Percentiles rank a stretch among this genome's conserved stretches.
These are phyloP conservation scores for Salix viminalis DNA, from an alignment of 345 rosid species.

Conservation along the genomic window DNA sequence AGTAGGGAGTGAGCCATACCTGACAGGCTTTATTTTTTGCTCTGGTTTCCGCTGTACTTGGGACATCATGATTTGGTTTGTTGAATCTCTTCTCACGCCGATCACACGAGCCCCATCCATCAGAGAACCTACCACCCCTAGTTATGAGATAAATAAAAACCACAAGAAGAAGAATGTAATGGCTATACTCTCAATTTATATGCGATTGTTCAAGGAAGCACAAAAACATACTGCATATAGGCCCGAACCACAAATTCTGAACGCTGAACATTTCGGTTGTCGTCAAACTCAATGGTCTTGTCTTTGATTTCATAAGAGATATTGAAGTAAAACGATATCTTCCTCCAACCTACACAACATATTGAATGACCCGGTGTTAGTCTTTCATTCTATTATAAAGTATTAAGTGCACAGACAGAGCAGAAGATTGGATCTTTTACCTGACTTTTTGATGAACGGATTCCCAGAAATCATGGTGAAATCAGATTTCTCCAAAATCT, in stretches of 20 bases:
- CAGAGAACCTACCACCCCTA: constrained; percentile 80
- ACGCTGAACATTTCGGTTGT: constrained; percentile 81
- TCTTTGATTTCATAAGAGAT: constrained; percentile 83
- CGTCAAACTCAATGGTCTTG: constrained; percentile 84
- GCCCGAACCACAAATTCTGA: constrained; percentile 89
- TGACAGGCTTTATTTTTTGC: constrained; percentile 94
- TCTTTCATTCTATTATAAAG: not conserved
- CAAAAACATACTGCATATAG: constrained; percentile 71
- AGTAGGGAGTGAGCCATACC: constrained; percentile 30
- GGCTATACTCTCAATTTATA: not conserved
- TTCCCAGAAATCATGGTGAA: constrained; percentile 81
- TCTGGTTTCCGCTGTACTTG: constrained; percentile 92
- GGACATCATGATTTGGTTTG: constrained; percentile 88
- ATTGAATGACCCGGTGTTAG: constrained; percentile 1
- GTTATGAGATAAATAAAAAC: constrained; percentile 4
- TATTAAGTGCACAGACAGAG: not conserved
- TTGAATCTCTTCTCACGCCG: constrained; percentile 75
- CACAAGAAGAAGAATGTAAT: not conserved
- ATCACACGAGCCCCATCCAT: constrained; percentile 98
- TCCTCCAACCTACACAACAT: constrained; percentile 80
- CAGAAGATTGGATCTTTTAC: constrained; percentile 28
- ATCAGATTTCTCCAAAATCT: constrained; percentile 91
- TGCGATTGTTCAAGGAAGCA: not conserved
- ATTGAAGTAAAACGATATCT: constrained; percentile 88
- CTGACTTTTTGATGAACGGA: constrained; percentile 86